phyloP scores from a whole-genome alignment of 352 stramenopile genomes.

The Globisporangium mamillatum region DNA sequence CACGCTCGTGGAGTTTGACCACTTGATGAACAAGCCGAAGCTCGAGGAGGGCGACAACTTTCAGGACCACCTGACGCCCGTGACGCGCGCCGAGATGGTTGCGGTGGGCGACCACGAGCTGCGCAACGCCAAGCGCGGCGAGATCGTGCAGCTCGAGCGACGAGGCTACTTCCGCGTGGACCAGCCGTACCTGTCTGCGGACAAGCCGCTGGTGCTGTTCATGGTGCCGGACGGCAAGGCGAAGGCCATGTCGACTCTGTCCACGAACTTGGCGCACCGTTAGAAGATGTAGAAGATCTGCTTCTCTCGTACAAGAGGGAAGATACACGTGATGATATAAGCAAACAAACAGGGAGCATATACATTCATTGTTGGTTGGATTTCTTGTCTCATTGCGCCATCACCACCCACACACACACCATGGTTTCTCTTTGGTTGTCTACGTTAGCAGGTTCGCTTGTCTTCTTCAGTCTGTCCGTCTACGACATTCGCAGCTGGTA shows the following conservation, averaged over 20 bases:
- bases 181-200: constrained; percentile 66
- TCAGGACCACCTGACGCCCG: constrained; percentile 95
- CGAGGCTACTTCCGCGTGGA: constrained; percentile 97
- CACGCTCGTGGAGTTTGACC: constrained; percentile 97
- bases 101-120: constrained; percentile 95
- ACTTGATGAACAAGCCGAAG: constrained; percentile 98
- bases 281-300: constrained; percentile 24
- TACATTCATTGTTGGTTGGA: constrained; percentile 11
- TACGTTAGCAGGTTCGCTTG: constrained; percentile 3
- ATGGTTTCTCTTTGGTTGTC: constrained; percentile 2
- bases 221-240: constrained; percentile 99
- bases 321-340: not conserved
- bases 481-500: constrained; percentile 99
- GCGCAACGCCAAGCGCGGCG: constrained; percentile 91
- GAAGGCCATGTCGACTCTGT: constrained; percentile 85
- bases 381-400: not conserved
- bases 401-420: not conserved
- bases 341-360: constrained; percentile 10
- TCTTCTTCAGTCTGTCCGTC: constrained; percentile 7
- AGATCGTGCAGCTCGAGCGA: constrained; percentile 98
- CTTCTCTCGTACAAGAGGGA: not conserved
- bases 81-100: constrained; percentile 91
- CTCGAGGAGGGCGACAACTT: constrained; percentile 98
- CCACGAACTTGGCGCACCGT: constrained; percentile 82
- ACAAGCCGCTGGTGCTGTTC: constrained; percentile 95